Evolutionary conservation across 805 yeast species (phyloP).

Genomic region (Yamadazyma insecticola): DNA sequence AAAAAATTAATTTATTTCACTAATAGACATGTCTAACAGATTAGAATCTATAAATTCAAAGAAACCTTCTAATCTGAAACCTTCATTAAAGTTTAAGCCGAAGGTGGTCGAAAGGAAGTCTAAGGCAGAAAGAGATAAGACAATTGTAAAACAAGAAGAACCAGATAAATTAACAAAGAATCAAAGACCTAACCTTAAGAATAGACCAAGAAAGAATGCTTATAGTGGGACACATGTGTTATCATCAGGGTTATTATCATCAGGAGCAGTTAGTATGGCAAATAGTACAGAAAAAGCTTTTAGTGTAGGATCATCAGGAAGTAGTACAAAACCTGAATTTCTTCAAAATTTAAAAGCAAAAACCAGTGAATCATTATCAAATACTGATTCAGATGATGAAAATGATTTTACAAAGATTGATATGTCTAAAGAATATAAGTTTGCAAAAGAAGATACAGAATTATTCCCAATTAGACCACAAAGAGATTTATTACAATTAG

Average conservation of each 20-base stretch:
- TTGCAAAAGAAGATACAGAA: conserved; percentile 48
- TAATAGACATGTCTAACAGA: conserved; percentile 39
- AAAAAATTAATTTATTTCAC: no score
- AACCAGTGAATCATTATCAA: conserved; percentile 6
- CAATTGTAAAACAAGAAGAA: conserved; percentile 39
- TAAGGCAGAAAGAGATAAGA: conserved; percentile 78
- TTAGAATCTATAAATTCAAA: conserved; percentile 37
- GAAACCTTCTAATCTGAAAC: conserved; percentile 34
- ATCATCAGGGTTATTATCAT: conserved; percentile 68
- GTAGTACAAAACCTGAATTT: conserved; percentile 10
- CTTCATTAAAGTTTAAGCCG: conserved; percentile 74
- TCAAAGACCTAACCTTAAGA: conserved; percentile 15
- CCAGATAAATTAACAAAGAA: conserved; percentile 23
- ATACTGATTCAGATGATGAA: conserved; percentile 31
- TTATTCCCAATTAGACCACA: conserved; percentile 71
- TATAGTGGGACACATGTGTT: conserved; percentile 58
- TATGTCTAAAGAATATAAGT: conserved; percentile 57
- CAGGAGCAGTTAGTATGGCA: conserved; percentile 49
- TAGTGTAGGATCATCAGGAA: conserved; percentile 25
- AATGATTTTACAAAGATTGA: conserved; percentile 47
- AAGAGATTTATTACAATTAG: conserved; percentile 42
- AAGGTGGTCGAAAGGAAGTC: conserved; percentile 81
- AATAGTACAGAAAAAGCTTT: conserved; percentile 17
- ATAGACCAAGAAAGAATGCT: conserved; percentile 25
- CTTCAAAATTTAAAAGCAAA: conserved; percentile 3